Evolutionary conservation across 805 yeast genomes (phyloP).

Genomic region (Pichia nakasei): DNA sequence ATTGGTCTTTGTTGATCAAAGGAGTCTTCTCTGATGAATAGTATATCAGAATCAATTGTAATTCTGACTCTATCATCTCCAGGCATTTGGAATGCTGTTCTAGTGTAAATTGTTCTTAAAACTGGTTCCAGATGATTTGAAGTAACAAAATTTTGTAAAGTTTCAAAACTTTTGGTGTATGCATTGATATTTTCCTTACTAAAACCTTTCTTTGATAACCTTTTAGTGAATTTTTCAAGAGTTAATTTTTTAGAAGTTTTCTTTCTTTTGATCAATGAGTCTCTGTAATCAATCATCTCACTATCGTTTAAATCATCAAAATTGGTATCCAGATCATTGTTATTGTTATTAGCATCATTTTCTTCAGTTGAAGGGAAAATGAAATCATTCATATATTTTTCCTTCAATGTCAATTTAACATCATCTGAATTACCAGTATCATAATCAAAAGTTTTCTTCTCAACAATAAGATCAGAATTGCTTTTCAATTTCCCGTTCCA

Average conservation of each 20-base stretch:
- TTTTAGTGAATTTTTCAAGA: constrained; percentile 43
- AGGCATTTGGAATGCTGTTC: constrained; percentile 97
- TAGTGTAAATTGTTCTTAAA: constrained; percentile 74
- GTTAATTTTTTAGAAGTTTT: constrained; percentile 17
- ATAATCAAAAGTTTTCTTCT: constrained; percentile 65
- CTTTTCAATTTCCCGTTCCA: constrained; percentile 83
- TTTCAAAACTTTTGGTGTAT: constrained; percentile 45
- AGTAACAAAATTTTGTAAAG: constrained; percentile 52
- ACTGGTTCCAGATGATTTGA: constrained; percentile 73
- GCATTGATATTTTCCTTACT: constrained; percentile 43
- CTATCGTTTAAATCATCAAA: constrained; percentile 10
- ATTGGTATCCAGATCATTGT: constrained; percentile 22
- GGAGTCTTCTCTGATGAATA: constrained; percentile 84
- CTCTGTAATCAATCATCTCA: constrained; percentile 7
- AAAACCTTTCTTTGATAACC: constrained; percentile 55
- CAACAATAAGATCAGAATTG: constrained; percentile 72
- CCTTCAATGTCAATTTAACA: constrained; percentile 62
- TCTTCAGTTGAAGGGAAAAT: constrained; percentile 26
- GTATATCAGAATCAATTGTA: constrained; percentile 80
- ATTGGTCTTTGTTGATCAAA: constrained; percentile 80
- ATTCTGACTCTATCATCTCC: constrained; percentile 92
- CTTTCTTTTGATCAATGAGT: constrained; percentile 17
- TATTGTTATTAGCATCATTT: constrained; percentile 29
- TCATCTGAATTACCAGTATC: constrained; percentile 39
- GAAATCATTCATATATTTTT: constrained; percentile 71